These are phyloP conservation scores for Arachnopeziza araneosa DNA, from an alignment of 2,329 filamentous ascomycete species.

Conservation along the genomic window DNA sequence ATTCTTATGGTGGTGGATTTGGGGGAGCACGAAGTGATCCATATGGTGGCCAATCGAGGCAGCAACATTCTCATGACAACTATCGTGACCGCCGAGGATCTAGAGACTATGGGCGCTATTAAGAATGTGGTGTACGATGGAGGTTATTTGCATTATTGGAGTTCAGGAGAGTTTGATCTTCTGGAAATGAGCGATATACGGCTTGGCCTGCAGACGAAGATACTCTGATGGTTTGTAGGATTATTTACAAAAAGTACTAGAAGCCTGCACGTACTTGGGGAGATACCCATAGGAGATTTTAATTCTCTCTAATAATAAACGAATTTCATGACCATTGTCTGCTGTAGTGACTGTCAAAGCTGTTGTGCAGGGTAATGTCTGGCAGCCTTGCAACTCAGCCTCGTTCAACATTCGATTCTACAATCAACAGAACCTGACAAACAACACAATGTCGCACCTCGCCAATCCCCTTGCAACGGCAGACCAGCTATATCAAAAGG, in stretches of 20 bases:
- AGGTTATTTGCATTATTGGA: background rate
- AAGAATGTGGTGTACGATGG: background rate
- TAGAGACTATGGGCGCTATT: conserved; percentile 18
- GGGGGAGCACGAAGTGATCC: conserved; percentile 1
- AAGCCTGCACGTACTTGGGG: background rate
- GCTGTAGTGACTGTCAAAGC: background rate
- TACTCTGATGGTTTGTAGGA: background rate
- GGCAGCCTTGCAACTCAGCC: background rate
- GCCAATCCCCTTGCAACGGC: conserved; percentile 67
- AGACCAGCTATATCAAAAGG: conserved; percentile 58
- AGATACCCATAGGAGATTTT: background rate
- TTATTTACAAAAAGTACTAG: background rate
- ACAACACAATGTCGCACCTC: conserved; percentile 49
- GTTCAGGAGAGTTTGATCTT: background rate
- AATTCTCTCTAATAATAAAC: background rate
- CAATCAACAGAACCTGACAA: background rate
- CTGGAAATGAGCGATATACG: background rate
- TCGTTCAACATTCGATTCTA: background rate
- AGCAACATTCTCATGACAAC: conserved; percentile 1
- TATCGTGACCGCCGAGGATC: conserved; percentile 13
- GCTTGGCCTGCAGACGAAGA: background rate
- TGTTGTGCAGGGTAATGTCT: no score
- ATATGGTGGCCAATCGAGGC: background rate
- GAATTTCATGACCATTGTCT: background rate
- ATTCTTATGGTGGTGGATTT: conserved; percentile 1